Percentiles rank a stretch among this genome's conserved stretches.
Conservation (phyloP, 2,329 filamentous ascomycete genomes). For the Fusarium pseudocircinatum region DNA sequence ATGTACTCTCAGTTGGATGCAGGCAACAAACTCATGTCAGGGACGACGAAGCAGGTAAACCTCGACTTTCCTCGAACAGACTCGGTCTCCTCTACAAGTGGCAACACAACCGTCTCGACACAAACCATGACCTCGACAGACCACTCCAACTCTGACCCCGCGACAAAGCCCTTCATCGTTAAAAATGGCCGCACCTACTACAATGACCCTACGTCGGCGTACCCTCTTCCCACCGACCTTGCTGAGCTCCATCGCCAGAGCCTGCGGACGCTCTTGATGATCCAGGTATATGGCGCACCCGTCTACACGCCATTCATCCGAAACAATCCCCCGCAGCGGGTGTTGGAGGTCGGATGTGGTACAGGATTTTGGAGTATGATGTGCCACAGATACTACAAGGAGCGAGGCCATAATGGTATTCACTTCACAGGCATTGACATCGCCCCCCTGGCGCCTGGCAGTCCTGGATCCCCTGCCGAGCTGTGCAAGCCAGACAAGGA, state of each 20-base stretch:
- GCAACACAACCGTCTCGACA: conserved; percentile 53
- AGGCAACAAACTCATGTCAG: conserved; percentile 43
- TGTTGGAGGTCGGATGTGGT: conserved; percentile 89
- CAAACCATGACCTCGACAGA: conserved; percentile 62
- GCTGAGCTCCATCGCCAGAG: conserved; percentile 88
- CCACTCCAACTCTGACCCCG: conserved; percentile 54
- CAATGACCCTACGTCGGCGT: conserved; percentile 74
- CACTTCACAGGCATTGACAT: conserved; percentile 87
- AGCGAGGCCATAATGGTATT: conserved; percentile 73
- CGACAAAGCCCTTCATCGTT: conserved; percentile 68
- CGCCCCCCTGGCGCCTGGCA: conserved; percentile 70
- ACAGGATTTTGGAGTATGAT: conserved; percentile 90
- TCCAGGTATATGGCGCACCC: conserved; percentile 82
- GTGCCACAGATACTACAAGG: conserved; percentile 82
- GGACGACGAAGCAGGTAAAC: conserved; percentile 47
- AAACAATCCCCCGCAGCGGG: conserved; percentile 75
- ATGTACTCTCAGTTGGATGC: conserved; percentile 48
- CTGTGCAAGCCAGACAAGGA: conserved; percentile 69
- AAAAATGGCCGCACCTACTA: conserved; percentile 87
- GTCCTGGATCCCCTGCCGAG: conserved; percentile 43
- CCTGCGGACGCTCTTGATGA: conserved; percentile 81
- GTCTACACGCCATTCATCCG: conserved; percentile 76
- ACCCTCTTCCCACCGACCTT: conserved; percentile 90
- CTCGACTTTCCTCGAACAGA: conserved; percentile 54
- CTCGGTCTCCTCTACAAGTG: conserved; percentile 59